Conservation (phyloP, 805 yeast genomes). For the Saturnispora bothae region DNA sequence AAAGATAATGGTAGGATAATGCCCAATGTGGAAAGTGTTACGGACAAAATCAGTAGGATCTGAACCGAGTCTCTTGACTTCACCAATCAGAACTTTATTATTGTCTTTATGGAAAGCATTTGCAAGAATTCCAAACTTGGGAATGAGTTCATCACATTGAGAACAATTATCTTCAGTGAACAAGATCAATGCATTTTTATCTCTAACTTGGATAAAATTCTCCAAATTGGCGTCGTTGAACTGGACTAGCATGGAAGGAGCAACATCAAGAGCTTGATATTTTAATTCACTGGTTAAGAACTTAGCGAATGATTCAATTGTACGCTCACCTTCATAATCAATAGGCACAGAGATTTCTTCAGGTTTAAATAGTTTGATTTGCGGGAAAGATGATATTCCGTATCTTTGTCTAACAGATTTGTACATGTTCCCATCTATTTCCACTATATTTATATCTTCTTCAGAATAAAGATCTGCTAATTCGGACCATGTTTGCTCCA, state of each 20-base stretch:
- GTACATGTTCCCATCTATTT: conserved; percentile 53
- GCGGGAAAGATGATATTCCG: conserved; percentile 56
- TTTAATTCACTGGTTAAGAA: conserved; percentile 12
- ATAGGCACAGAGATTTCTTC: conserved; percentile 37
- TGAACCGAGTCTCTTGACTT: conserved; percentile 37
- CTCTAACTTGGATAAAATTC: conserved; percentile 20
- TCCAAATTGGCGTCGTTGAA: conserved; percentile 23
- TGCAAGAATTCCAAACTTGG: conserved; percentile 41
- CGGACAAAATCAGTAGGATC: conserved; percentile 34
- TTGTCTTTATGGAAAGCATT: conserved; percentile 33
- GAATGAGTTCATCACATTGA: conserved; percentile 43
- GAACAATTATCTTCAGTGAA: conserved; percentile 39
- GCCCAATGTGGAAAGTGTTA: conserved; percentile 31
- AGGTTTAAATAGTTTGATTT: conserved; percentile 45
- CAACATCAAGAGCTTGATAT: conserved; percentile 4
- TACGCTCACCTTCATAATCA: conserved; percentile 47
- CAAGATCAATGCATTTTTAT: conserved; percentile 39
- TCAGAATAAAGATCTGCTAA: conserved; percentile 17
- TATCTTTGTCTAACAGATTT: conserved; percentile 39
- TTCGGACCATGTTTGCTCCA: conserved; percentile 39
- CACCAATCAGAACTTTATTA: conserved; percentile 32
- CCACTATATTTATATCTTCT: conserved; percentile 26
- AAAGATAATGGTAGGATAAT: conserved; percentile 47
- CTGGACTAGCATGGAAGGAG: conserved; percentile 18
- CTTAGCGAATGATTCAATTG: conserved; percentile 34